Base-by-base conservation (phyloP, 2,329 filamentous ascomycete species). In the Colletotrichum sp. region DNA sequence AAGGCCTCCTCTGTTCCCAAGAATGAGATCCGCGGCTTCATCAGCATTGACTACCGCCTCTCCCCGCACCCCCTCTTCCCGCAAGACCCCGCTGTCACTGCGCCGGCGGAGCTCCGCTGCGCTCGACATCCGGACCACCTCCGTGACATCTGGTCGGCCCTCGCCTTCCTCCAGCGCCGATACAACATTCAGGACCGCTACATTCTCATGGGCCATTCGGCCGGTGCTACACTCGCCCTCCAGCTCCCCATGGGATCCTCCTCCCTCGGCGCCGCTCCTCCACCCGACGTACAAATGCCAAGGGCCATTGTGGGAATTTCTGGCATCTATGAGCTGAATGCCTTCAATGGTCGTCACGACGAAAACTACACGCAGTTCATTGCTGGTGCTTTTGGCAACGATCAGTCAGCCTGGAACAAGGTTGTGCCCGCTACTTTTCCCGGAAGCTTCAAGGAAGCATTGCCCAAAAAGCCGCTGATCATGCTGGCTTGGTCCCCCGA, bases 271-370 rank as follows among this genome's bases (percentile, higher is more conserved):
- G 65, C 79, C 59, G 30, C 74, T 18, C 73, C 79, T 9, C 79
- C 83, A 9, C 65, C 57, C 6, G 78, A 78, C 10, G 81, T 86
- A 5, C 83, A 82, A 8, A 81, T 86, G 21, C 92, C 92, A 0
- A 80, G 84, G 4, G 90, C 88, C 6, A 83, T 94, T n/a, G 81
- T 94, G 6, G 89, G 92, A 39, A 83, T 94, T 24, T 90, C 90
- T 71, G 93, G 94, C 1, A 91, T 95, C 26, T 95, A 95, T 82
- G 90, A 94, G 80, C 83, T 95, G 12, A 86, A 87, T 9, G 88
- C 87, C 0, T 83, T 95, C 24, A 85, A 88, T 30, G 82, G 86
- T 63, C 86, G 88, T 9, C 86, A 89, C 44, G 81, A 80, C 21
- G 86, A 85, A 8, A 82, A 80, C 32, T 95, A 95, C 81, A 81